Evolutionary conservation across 306 rosid species (phyloP).

Genomic region (Gastrolobium bilobum): DNA sequence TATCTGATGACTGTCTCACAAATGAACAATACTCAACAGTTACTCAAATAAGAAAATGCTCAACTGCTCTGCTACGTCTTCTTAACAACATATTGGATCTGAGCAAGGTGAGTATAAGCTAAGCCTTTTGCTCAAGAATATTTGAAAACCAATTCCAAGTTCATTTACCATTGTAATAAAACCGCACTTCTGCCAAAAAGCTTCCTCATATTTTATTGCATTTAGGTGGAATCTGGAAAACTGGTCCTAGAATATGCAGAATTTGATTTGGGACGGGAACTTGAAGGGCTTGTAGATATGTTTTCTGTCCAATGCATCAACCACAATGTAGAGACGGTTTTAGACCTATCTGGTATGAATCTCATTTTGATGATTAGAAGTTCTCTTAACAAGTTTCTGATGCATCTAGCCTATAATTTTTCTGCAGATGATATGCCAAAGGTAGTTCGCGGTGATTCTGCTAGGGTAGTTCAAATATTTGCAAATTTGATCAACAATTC

Average conservation of each 20-base stretch:
- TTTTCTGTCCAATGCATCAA: constrained; percentile 97
- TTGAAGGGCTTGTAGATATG: constrained; percentile 98
- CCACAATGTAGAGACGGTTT: constrained; percentile 93
- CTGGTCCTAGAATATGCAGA: constrained; percentile 93
- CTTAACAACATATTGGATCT: constrained; percentile 96
- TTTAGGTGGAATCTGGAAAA: constrained; percentile 98
- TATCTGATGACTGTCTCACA: constrained; percentile 94
- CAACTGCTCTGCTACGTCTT: constrained; percentile 95
- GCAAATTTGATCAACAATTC: constrained; percentile 97
- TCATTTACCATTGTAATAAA: constrained; percentile 3
- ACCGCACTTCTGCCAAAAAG: constrained; percentile 19
- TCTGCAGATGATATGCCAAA: constrained; percentile 90
- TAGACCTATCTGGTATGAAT: constrained; percentile 89
- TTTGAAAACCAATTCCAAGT: not conserved
- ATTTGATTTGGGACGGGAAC: constrained; percentile 94
- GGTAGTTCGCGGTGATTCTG: constrained; percentile 93
- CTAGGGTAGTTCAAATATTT: constrained; percentile 96
- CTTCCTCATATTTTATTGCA: constrained; percentile 39
- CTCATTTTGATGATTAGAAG: constrained; percentile 12
- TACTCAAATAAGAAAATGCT: constrained; percentile 95
- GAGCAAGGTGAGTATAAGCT: constrained; percentile 76
- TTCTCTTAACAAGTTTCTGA: constrained; percentile 31
- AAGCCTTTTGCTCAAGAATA: constrained; percentile 25
- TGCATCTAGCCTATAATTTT: constrained; percentile 37
- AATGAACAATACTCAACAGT: constrained; percentile 92